phyloP scores from a whole-genome alignment of 108 stramenopile species.

The Skeletonema marinoi region DNA sequence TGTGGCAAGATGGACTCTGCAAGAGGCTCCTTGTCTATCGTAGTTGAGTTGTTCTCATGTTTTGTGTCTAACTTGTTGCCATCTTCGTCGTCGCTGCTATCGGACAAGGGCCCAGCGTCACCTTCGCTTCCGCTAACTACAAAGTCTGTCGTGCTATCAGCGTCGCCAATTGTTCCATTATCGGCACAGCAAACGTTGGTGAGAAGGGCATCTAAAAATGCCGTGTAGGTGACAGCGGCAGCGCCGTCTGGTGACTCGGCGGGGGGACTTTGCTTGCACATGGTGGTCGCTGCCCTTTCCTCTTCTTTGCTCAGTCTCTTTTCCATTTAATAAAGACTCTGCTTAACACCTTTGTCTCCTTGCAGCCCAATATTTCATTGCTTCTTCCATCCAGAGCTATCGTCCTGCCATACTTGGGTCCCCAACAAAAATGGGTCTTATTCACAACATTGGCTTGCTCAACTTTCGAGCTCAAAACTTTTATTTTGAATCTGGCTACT shows the following conservation, averaged over 20 bases:
- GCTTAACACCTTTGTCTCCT: too few species aligned
- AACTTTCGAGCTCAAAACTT: too few species aligned
- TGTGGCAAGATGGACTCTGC: slow-evolving; percentile 34
- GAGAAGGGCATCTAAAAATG: slow-evolving; percentile 7
- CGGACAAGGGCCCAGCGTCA: too few species aligned
- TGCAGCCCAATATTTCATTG: too few species aligned
- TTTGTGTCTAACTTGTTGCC: not conserved
- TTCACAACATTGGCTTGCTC: too few species aligned
- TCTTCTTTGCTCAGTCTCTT: not conserved
- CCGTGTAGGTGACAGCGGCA: not conserved
- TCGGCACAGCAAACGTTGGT: not conserved
- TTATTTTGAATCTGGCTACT: too few species aligned
- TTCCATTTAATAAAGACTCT: not conserved
- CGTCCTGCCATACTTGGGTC: too few species aligned
- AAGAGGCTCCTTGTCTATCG: not conserved
- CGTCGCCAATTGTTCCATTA: not conserved
- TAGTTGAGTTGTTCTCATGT: too few species aligned
- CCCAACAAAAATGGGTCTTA: too few species aligned
- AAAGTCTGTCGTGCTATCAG: not conserved
- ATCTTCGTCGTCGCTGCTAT: not conserved
- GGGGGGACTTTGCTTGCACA: not conserved
- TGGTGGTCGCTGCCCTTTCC: not conserved
- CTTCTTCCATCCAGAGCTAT: too few species aligned
- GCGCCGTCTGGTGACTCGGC: not conserved
- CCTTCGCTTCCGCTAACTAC: not conserved